phyloP scores from a whole-genome alignment of 768 basidiomycete genomes.

The Xerocomellus amylosporus region DNA sequence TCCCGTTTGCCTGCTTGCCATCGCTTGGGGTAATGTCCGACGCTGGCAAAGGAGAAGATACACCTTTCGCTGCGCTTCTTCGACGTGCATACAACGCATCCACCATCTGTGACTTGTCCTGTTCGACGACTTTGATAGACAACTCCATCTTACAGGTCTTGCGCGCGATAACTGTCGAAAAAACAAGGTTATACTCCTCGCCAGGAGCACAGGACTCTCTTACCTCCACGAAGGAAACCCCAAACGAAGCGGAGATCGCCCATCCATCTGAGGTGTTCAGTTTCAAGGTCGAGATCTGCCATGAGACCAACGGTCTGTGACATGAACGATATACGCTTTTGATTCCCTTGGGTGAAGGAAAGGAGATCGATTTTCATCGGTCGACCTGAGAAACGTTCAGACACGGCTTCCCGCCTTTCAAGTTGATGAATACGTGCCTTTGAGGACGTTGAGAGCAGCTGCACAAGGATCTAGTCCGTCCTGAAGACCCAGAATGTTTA shows the following conservation, averaged over 20 bases:
- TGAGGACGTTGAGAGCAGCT: slow-evolving; percentile 77
- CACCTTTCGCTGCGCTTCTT: slow-evolving; percentile 17
- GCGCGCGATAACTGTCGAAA: slow-evolving; percentile 51
- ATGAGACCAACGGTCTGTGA: slow-evolving; percentile 79
- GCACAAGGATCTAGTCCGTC: slow-evolving; percentile 68
- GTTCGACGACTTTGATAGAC: slow-evolving; percentile 64
- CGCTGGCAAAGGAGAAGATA: slow-evolving; percentile 5
- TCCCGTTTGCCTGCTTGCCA: slow-evolving; percentile 15
- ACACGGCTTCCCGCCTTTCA: neutral
- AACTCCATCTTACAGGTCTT: slow-evolving; percentile 68
- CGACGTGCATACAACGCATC: slow-evolving; percentile 44
- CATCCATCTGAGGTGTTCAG: slow-evolving; percentile 84
- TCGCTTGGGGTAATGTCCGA: slow-evolving; percentile 11
- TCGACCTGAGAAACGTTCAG: slow-evolving; percentile 44
- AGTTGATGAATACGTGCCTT: slow-evolving; percentile 43
- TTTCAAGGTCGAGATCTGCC: slow-evolving; percentile 82
- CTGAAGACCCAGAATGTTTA: slow-evolving; percentile 69
- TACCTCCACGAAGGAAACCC: slow-evolving; percentile 70
- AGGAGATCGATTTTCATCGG: slow-evolving; percentile 77
- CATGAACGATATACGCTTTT: slow-evolving; percentile 73
- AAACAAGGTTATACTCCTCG: neutral
- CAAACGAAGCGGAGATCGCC: slow-evolving; percentile 75
- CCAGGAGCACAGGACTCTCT: slow-evolving; percentile 13
- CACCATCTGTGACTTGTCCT: slow-evolving; percentile 72
- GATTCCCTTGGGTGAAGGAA: slow-evolving; percentile 67